Conservation (phyloP, 805 yeast species). For the Schwanniomyces polymorphus region DNA sequence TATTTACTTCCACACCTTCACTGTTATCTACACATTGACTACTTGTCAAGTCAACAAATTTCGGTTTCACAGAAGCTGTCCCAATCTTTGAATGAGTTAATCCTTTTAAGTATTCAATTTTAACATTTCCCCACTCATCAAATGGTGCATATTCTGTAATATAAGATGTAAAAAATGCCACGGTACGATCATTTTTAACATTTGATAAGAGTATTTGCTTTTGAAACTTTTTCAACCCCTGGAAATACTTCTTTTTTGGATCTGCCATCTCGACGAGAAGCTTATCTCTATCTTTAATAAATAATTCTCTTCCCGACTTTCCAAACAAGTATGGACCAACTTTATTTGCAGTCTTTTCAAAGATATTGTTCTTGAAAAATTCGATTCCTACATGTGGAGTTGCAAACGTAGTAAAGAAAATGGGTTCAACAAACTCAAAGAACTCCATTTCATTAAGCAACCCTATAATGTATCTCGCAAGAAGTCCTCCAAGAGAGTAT, state of each 20-base stretch:
- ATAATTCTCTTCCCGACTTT: slow-evolving; percentile 34
- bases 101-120: slow-evolving; percentile 47
- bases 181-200: slow-evolving; percentile 79
- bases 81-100: slow-evolving; percentile 43
- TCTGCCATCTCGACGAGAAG: slow-evolving; percentile 55
- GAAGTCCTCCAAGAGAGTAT: slow-evolving; percentile 86
- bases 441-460: slow-evolving; percentile 31
- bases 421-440: slow-evolving; percentile 35
- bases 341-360: slow-evolving; percentile 31
- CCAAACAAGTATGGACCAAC: slow-evolving; percentile 39
- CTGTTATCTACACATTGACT: slow-evolving; percentile 15
- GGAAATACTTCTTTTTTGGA: slow-evolving; percentile 47
- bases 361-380: slow-evolving; percentile 31
- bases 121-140: slow-evolving; percentile 50
- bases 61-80: slow-evolving; percentile 40
- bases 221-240: slow-evolving; percentile 59
- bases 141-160: slow-evolving; percentile 77
- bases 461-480: slow-evolving; percentile 81
- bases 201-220: slow-evolving; percentile 68
- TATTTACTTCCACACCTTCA: slow-evolving; percentile 15
- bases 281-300: slow-evolving; percentile 37
- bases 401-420: slow-evolving; percentile 42
- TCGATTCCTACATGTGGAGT: slow-evolving; percentile 46
- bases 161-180: slow-evolving; percentile 81
- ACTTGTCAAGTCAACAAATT: slow-evolving; percentile 50